Percentiles rank a stretch among this genome's conserved stretches.
Conservation (phyloP, 2,329 filamentous ascomycete species). For the Exophiala mesophila region DNA sequence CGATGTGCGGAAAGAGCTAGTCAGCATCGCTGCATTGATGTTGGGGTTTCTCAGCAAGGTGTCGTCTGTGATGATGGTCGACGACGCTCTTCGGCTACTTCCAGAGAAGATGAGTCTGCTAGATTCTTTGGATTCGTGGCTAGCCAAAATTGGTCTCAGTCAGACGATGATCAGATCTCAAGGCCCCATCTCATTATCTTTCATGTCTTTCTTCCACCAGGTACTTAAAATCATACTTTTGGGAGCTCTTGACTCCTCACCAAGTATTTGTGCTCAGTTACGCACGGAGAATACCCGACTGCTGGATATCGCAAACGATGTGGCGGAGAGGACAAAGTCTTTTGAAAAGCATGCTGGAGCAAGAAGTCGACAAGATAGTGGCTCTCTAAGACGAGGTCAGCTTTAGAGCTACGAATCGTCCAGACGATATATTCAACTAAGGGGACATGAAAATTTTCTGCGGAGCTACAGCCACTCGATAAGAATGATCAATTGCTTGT, state of each 20-base stretch:
- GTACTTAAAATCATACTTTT: constrained; percentile 35
- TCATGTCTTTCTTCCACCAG: constrained; percentile 35
- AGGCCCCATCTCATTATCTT: constrained; percentile 30
- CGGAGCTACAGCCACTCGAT: too few relatives aligned
- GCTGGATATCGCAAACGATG: constrained; percentile 28
- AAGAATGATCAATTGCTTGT: too few relatives aligned
- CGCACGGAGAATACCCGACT: constrained; percentile 32
- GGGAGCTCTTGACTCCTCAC: constrained; percentile 31
- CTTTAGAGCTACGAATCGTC: too few relatives aligned
- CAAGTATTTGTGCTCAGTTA: constrained; percentile 28
- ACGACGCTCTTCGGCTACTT: constrained; percentile 27
- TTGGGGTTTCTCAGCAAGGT: constrained; percentile 34
- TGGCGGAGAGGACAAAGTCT: constrained; percentile 31
- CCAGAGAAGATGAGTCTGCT: constrained; percentile 32
- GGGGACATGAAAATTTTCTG: too few relatives aligned
- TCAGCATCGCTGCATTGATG: constrained; percentile 31
- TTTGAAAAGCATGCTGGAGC: constrained; percentile 29
- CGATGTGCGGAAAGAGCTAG: constrained; percentile 35
- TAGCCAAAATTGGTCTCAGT: constrained; percentile 28
- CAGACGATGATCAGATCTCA: constrained; percentile 19
- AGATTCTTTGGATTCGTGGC: constrained; percentile 33
- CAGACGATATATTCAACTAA: too few relatives aligned
- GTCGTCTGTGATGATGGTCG: constrained; percentile 26
- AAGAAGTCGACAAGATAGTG: constrained; percentile 27
- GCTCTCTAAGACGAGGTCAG: too few relatives aligned